phyloP scores from a whole-genome alignment of 1,284 basidiomycete genomes.

The Butyriboletus appendiculatus region DNA sequence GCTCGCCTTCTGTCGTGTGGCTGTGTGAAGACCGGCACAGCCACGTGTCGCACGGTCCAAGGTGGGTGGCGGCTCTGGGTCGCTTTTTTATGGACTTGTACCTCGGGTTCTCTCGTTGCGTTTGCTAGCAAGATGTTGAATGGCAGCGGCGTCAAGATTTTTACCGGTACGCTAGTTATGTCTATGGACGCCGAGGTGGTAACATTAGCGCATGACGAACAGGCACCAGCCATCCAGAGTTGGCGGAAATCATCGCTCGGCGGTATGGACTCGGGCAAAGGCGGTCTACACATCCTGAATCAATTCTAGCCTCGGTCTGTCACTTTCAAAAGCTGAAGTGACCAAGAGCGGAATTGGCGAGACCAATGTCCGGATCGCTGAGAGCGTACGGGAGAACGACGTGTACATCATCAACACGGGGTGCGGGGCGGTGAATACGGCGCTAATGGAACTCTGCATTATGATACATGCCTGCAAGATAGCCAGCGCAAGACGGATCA shows the following conservation, averaged over 20 bases:
- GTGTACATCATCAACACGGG: slow-evolving; percentile 99
- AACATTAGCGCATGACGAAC: slow-evolving; percentile 11
- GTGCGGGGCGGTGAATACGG: slow-evolving; percentile 83
- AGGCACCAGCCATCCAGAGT: slow-evolving; percentile 95
- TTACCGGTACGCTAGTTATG: slow-evolving; percentile 66
- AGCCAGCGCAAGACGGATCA: slow-evolving; percentile 93
- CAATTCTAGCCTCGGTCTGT: slow-evolving; percentile 72
- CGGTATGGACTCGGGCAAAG: slow-evolving; percentile 53
- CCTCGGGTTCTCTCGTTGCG: slow-evolving; percentile 7
- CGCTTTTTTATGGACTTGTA: slow-evolving; percentile 17
- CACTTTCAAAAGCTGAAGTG: slow-evolving; percentile 83
- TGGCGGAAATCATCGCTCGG: slow-evolving; percentile 92
- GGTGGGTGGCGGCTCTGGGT: slow-evolving; percentile 11
- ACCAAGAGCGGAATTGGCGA: slow-evolving; percentile 91
- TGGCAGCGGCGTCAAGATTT: slow-evolving; percentile 88
- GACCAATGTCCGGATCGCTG: slow-evolving; percentile 88
- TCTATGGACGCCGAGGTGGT: neutral
- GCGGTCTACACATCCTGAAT: slow-evolving; percentile 21
- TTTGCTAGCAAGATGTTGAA: slow-evolving; percentile 57
- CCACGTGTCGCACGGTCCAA: slow-evolving; percentile 23
- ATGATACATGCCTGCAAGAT: slow-evolving; percentile 99
- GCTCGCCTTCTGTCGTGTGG: neutral
- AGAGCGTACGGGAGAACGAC: slow-evolving; percentile 97
- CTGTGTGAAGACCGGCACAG: slow-evolving; percentile 8
- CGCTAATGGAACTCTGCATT: slow-evolving; percentile 96